Evolutionary conservation across 768 basidiomycete genomes (phyloP).

Genomic region (Lenzites betulinus): DNA sequence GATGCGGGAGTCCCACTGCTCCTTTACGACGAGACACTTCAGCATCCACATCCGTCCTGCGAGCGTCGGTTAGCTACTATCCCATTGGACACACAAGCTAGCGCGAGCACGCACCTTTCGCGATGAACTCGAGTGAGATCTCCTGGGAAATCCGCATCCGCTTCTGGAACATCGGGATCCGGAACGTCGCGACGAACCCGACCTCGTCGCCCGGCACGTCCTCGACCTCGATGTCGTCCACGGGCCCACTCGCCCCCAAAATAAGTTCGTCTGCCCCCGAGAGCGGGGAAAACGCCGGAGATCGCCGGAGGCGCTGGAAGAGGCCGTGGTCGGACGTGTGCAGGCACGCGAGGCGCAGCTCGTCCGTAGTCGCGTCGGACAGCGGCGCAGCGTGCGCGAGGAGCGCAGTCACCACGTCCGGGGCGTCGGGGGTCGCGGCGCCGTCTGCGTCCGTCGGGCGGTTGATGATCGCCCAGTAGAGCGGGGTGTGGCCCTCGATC

Average conservation of each 20-base stretch:
- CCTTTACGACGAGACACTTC: constrained; percentile 39
- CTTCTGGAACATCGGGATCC: constrained; percentile 62
- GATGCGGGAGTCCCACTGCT: not conserved
- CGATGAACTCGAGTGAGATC: constrained; percentile 56
- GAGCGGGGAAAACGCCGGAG: constrained; percentile 51
- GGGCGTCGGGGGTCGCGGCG: not conserved
- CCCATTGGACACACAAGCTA: no score
- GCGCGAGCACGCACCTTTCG: constrained; percentile 41
- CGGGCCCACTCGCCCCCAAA: constrained; percentile 30
- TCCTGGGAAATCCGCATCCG: constrained; percentile 65
- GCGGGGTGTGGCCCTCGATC: constrained; percentile 63
- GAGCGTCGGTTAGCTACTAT: no score
- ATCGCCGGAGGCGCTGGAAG: constrained; percentile 60
- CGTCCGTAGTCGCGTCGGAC: constrained; percentile 47
- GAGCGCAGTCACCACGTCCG: constrained; percentile 48
- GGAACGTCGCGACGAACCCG: constrained; percentile 55
- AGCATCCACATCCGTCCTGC: constrained; percentile 62
- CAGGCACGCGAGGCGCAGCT: constrained; percentile 69
- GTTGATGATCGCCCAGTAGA: constrained; percentile 78
- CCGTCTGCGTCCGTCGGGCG: constrained; percentile 36
- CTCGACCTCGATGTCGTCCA: constrained; percentile 56
- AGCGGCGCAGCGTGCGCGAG: constrained; percentile 54
- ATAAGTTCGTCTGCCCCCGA: constrained; percentile 54
- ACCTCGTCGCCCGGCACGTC: constrained; percentile 52
- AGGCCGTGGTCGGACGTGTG: constrained; percentile 59